Evolutionary conservation across 176 grass and related monocot genomes (phyloP), one percentile per base, ranked within the genome.

Genomic region (Otatea glauca): DNA sequence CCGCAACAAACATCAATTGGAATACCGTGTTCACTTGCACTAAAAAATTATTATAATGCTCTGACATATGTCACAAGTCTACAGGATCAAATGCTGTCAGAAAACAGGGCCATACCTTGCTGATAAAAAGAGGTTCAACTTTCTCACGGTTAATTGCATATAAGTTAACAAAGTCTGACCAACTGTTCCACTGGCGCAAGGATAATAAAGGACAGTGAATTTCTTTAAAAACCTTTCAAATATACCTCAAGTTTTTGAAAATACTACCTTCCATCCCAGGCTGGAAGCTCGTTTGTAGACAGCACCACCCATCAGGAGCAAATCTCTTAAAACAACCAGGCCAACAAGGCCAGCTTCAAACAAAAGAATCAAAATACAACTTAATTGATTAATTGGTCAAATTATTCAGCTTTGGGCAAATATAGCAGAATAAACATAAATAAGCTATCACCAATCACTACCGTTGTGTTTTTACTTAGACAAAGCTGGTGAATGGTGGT

Each of bases 91-190:
- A 62, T 75, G 75, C 5, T 78, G 23, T 60, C 38, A 50, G 37
- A 43, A 79, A 65, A 86, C 15, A 78, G 79, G 76, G 82, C 17
- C 66, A 83, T 72, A 87, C 95, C 92, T 98, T 98, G 91, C 96
- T 98, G 54, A 95, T 95, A 86, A 98, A 95, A 73, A 98, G 89
- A 59, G 96, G 96, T 41, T 95, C 81, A 42, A 98, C 87, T 80
- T 98, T 98, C 71, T 95, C 91, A 2, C 72, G 81, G 27, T 85
- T 72, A 82, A 84, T 86, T 72, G 85, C 85, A 83, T 95, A 88
- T 64, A 98, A 88, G 82, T 93, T 98, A 70, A 92, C 71, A 50
- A 95, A 98, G 47, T 95, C 93, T 49, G 89, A 95, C 96, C 96
- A 98, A 90, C 62, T 90, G 48, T 92, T 91, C 96, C 91, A 98